Conservation (phyloP, 2,329 filamentous ascomycete species). For the Ophiostoma perfectum region DNA sequence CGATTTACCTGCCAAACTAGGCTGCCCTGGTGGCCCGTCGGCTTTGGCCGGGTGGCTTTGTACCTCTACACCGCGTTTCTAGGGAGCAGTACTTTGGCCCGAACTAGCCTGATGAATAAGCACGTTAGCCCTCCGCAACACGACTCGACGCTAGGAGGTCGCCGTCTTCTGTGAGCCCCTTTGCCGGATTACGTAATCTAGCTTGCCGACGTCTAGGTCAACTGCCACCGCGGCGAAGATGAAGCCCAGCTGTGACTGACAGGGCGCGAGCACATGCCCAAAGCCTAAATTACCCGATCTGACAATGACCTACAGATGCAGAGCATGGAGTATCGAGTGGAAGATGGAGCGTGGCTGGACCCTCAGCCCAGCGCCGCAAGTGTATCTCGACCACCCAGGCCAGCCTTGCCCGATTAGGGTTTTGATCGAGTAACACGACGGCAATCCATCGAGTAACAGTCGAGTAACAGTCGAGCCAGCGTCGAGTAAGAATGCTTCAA, state of each 20-base stretch:
- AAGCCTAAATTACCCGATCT: not conserved
- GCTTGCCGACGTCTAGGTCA: not conserved
- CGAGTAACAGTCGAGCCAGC: constrained; percentile 37
- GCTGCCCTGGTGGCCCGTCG: not conserved
- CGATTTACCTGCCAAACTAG: no score
- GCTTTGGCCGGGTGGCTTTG: not conserved
- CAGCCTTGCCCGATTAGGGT: constrained; percentile 29
- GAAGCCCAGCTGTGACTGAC: not conserved
- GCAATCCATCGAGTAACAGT: constrained; percentile 29
- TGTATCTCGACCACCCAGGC: not conserved
- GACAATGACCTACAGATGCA: not conserved
- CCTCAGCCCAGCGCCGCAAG: not conserved
- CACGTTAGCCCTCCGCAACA: not conserved
- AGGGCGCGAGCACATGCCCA: no score
- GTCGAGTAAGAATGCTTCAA: not conserved
- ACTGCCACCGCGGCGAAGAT: no score
- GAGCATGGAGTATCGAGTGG: not conserved
- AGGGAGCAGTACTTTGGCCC: not conserved
- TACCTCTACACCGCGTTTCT: not conserved
- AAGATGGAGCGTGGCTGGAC: not conserved
- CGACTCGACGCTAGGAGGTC: constrained; percentile 13
- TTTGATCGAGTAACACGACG: constrained; percentile 41
- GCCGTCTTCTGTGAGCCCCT: not conserved
- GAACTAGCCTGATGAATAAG: not conserved
- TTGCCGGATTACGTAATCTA: not conserved